phyloP scores from a whole-genome alignment of 192 early-diverging fungal genomes.

The Lobulomyces angularis region DNA sequence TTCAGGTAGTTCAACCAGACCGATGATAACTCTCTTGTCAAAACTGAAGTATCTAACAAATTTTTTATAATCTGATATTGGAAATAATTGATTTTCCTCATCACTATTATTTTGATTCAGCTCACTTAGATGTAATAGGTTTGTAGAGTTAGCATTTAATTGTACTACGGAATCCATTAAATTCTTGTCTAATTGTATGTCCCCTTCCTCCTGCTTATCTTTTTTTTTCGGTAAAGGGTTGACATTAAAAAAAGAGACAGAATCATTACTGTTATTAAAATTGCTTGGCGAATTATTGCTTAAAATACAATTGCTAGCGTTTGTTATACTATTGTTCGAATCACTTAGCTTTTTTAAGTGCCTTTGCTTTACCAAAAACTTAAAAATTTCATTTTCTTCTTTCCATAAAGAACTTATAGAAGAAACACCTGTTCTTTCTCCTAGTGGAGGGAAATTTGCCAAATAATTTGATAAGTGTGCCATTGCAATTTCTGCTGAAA shows the following conservation, averaged over 20 bases:
- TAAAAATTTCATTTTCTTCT: constrained; percentile 28
- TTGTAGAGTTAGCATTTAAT: too few relatives aligned
- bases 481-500: constrained; percentile 63
- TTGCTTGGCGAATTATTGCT: constrained; percentile 1
- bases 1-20: constrained; percentile 47
- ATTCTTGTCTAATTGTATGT: too few relatives aligned
- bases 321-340: neutral
- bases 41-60: constrained; percentile 55
- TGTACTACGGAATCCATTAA: too few relatives aligned
- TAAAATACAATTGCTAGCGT: neutral
- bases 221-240: too few relatives aligned
- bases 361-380: constrained; percentile 9
- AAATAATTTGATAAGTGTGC: constrained; percentile 55
- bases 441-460: constrained; percentile 56
- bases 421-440: constrained; percentile 46
- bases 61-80: constrained; percentile 15
- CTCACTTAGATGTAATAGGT: too few relatives aligned
- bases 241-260: too few relatives aligned
- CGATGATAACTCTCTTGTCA: constrained; percentile 53
- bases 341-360: neutral
- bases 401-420: constrained; percentile 51
- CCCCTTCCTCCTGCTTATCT: too few relatives aligned
- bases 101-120: too few relatives aligned
- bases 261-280: too few relatives aligned
- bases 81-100: neutral